Percentiles rank a stretch among this genome's conserved stretches.
phyloP scores from a whole-genome alignment of 495 filamentous ascomycete genomes.

The Penicillium waksmanii region DNA sequence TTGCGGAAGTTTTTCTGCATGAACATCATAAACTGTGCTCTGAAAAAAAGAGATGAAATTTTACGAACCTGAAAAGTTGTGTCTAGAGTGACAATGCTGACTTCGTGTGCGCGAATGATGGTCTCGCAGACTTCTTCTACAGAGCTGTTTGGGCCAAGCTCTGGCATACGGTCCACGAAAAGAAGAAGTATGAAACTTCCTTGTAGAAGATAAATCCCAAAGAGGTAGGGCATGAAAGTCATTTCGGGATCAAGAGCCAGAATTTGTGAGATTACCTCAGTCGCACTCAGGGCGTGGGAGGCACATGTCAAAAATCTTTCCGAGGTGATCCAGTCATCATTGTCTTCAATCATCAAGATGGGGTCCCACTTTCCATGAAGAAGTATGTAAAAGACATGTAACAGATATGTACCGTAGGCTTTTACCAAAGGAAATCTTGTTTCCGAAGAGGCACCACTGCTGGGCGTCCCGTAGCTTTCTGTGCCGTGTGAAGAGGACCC shows the following conservation, averaged over 20 bases:
- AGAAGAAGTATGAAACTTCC: slow-evolving; percentile 57
- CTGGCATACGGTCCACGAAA: slow-evolving; percentile 57
- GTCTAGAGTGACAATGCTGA: slow-evolving; percentile 61
- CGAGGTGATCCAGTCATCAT: slow-evolving; percentile 61
- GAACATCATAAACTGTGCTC: too few relatives aligned
- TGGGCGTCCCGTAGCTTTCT: too few relatives aligned
- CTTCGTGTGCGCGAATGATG: slow-evolving; percentile 61
- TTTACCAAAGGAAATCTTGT: too few relatives aligned
- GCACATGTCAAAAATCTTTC: slow-evolving; percentile 55
- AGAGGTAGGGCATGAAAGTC: too few relatives aligned
- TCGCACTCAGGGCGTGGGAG: slow-evolving; percentile 57
- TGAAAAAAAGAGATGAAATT: too few relatives aligned
- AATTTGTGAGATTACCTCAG: slow-evolving; percentile 24
- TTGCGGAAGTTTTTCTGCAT: background rate
- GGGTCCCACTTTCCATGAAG: slow-evolving; percentile 59
- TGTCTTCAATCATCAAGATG: slow-evolving; percentile 58
- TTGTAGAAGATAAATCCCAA: too few relatives aligned
- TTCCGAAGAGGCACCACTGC: too few relatives aligned
- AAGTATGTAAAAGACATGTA: too few relatives aligned
- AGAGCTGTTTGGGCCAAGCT: slow-evolving; percentile 52
- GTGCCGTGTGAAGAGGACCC: too few relatives aligned
- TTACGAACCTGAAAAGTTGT: slow-evolving; percentile 51
- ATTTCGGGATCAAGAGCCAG: too few relatives aligned
- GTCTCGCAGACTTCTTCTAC: slow-evolving; percentile 61
- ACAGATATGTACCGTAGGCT: too few relatives aligned